Percentiles rank a stretch among this genome's conserved stretches.
Conservation (phyloP, 73 alveolate genomes). For the Tetrahymena thermophila region DNA sequence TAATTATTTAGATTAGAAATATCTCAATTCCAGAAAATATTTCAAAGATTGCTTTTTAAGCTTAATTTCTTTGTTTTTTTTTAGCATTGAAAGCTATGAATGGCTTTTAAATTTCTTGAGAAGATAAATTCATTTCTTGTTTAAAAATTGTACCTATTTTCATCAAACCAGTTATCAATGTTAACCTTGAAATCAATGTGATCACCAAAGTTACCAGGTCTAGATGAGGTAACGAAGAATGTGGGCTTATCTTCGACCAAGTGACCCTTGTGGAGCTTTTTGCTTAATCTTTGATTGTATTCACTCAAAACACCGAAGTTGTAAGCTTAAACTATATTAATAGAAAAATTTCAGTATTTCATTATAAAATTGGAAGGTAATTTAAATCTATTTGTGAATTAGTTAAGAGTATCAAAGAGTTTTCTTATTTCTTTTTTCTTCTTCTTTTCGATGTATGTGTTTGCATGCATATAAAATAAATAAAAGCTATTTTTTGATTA, state of each 20-base stretch:
- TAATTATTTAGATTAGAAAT: background rate
- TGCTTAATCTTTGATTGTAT: slow-evolving; percentile 71
- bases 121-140: background rate
- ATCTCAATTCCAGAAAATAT: background rate
- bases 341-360: background rate
- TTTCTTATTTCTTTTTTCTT: background rate
- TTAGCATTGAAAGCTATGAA: background rate
- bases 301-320: slow-evolving; percentile 71
- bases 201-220: slow-evolving; percentile 89
- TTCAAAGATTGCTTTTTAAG: background rate
- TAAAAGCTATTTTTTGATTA: background rate
- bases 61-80: background rate
- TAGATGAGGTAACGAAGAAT: slow-evolving; percentile 79
- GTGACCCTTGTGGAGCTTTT: slow-evolving; percentile 65
- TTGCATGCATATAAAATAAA: background rate
- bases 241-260: slow-evolving; percentile 65
- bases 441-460: background rate
- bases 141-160: slow-evolving; percentile 50
- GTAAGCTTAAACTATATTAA: background rate
- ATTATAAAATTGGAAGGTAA: background rate
- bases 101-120: background rate
- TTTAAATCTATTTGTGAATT: background rate
- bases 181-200: slow-evolving; percentile 77
- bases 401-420: background rate
- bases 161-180: slow-evolving; percentile 91